Percentiles rank a stretch among this genome's conserved stretches.
These are phyloP conservation scores for Leccinum truebloodii DNA, from an alignment of 768 basidiomycete species.

Conservation along the genomic window DNA sequence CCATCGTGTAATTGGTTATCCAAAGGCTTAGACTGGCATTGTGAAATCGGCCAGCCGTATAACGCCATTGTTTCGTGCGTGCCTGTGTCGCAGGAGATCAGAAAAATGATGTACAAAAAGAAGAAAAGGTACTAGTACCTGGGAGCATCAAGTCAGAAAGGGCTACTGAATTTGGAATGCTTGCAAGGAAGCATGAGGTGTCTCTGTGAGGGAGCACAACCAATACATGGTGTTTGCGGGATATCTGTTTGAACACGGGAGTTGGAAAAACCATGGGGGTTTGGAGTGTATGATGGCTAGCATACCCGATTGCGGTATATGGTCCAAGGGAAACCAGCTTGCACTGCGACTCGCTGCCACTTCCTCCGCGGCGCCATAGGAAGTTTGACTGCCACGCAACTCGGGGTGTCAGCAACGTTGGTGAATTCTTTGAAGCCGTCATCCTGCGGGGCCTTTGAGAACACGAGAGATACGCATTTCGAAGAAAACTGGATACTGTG, in stretches of 20 bases:
- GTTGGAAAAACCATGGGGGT: constrained; percentile 9
- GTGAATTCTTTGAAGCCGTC: constrained; percentile 23
- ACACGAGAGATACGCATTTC: constrained; percentile 16
- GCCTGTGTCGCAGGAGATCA: constrained; percentile 5
- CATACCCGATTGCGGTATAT: constrained; percentile 57
- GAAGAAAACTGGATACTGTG: constrained; percentile 23
- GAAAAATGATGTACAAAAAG: constrained; percentile 21
- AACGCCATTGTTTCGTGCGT: constrained; percentile 57
- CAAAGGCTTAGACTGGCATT: constrained; percentile 76
- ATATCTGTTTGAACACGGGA: constrained; percentile 38
- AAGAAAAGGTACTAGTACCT: constrained; percentile 49
- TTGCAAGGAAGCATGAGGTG: constrained; percentile 54
- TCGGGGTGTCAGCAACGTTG: constrained; percentile 4
- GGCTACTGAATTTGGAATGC: constrained; percentile 65
- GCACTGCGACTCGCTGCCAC: constrained; percentile 48
- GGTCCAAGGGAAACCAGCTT: constrained; percentile 54
- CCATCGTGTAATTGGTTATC: constrained; percentile 71
- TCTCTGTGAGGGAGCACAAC: constrained; percentile 62
- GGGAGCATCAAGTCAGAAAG: constrained; percentile 79
- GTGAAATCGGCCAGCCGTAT: constrained; percentile 83
- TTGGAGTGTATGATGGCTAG: constrained; percentile 1
- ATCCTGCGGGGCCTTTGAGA: constrained; percentile 19
- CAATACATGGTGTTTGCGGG: constrained; percentile 46
- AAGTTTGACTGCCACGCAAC: constrained; percentile 22
- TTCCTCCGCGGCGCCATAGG: constrained; percentile 32